Conservation (phyloP, 768 basidiomycete species). For the Lactarius psammicola region DNA sequence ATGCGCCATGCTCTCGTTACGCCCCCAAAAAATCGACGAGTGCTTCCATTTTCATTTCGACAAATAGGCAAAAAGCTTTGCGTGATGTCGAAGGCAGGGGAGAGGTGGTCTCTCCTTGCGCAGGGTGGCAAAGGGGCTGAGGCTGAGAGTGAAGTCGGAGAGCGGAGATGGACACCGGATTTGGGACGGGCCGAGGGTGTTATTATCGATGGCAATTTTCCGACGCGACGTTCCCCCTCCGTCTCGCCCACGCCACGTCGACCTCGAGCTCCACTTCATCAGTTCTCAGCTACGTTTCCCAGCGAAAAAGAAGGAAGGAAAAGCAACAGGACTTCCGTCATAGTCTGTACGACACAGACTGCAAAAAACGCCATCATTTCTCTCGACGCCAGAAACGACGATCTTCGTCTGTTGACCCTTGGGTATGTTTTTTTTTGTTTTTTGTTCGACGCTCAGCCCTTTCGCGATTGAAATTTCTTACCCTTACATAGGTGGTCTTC, state of each 20-base stretch:
- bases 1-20: slow-evolving; percentile 16
- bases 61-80: slow-evolving; percentile 4
- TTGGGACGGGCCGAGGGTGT: slow-evolving; percentile 10
- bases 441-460: not conserved
- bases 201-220: slow-evolving; percentile 19
- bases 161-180: not conserved
- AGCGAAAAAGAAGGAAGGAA: not conserved
- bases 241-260: not conserved
- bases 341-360: slow-evolving; percentile 36
- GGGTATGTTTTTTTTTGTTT: slow-evolving; percentile 50
- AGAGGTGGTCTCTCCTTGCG: no score
- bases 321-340: slow-evolving; percentile 31
- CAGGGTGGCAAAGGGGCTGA: not conserved
- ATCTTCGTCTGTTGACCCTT: slow-evolving; percentile 81
- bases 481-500: slow-evolving; percentile 63
- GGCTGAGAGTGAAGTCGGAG: slow-evolving; percentile 2
- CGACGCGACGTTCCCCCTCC: slow-evolving; percentile 5
- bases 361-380: slow-evolving; percentile 59
- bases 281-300: not conserved
- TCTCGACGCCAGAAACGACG: slow-evolving; percentile 73
- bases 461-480: slow-evolving; percentile 12
- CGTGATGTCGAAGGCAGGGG: slow-evolving; percentile 5
- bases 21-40: slow-evolving; percentile 2
- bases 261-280: not conserved
- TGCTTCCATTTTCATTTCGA: slow-evolving; percentile 23